A percentile compares a stretch with the other conserved stretches of the same genome.
These are phyloP conservation scores for Colletotrichum aenigma DNA, from an alignment of 2,329 filamentous ascomycete species.

Conservation along the genomic window DNA sequence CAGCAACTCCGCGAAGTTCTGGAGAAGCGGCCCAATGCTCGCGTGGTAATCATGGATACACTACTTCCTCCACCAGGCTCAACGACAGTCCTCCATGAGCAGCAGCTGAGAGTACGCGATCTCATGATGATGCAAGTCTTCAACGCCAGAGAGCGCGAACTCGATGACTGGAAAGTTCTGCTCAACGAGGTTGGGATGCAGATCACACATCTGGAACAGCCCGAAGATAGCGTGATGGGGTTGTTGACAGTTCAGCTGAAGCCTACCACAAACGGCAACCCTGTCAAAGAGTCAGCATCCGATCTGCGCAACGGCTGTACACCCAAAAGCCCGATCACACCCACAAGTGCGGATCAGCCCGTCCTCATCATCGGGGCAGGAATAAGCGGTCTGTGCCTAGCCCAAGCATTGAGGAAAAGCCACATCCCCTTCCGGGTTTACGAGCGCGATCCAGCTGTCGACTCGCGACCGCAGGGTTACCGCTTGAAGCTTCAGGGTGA, in stretches of 20 bases:
- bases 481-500: conserved; percentile 51
- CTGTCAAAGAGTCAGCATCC: background rate
- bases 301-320: background rate
- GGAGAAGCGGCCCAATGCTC: background rate
- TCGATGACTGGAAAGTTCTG: conserved; percentile 46
- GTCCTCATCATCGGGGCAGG: conserved; percentile 41
- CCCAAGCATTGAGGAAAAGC: conserved; percentile 32
- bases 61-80: conserved; percentile 41
- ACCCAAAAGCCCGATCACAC: background rate
- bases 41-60: conserved; percentile 16
- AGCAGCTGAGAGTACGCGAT: conserved; percentile 31
- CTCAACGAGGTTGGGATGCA: conserved; percentile 33
- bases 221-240: background rate
- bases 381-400: conserved; percentile 38
- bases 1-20: conserved; percentile 45
- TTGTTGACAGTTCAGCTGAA: background rate
- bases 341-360: background rate
- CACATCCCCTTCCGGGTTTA: conserved; percentile 51
- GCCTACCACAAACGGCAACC: background rate
- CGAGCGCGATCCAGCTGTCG: conserved; percentile 51
- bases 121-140: conserved; percentile 54
- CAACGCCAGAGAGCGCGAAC: conserved; percentile 49
- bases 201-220: background rate
- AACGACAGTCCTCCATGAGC: conserved; percentile 24
- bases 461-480: conserved; percentile 67